These are phyloP conservation scores for Kalanchoe fedtschenkoi DNA, from an alignment of 164 flowering plant genomes.

Conservation along the genomic window DNA sequence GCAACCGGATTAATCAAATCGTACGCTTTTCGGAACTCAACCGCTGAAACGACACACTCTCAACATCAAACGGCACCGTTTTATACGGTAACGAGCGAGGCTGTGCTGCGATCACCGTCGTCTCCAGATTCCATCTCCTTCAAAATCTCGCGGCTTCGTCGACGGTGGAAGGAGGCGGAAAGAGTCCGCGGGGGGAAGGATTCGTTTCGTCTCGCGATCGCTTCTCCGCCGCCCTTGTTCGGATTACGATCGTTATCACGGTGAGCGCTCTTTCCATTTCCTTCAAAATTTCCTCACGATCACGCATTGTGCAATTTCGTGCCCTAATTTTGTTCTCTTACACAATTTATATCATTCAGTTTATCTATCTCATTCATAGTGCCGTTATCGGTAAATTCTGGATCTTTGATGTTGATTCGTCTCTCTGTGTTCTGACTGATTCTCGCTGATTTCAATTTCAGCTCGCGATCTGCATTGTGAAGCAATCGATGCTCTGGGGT, in stretches of 20 bases:
- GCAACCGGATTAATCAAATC: no score
- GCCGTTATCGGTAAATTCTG: background rate
- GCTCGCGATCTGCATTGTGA: background rate
- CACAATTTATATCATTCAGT: no score
- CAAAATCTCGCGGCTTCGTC: slow-evolving; percentile 5
- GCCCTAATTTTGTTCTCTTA: background rate
- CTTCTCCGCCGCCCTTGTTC: background rate
- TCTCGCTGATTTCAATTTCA: background rate
- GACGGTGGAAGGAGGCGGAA: background rate
- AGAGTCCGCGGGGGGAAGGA: background rate
- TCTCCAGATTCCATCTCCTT: background rate
- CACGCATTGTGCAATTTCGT: background rate
- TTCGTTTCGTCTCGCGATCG: background rate
- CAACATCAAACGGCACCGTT: no score
- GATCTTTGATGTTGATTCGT: background rate
- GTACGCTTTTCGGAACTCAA: no score
- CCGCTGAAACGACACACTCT: no score
- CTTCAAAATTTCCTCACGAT: background rate
- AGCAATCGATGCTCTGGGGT: background rate
- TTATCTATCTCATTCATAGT: background rate
- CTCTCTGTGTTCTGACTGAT: background rate
- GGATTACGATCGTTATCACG: background rate
- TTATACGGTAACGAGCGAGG: no score
- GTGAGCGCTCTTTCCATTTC: background rate
- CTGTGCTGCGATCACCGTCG: background rate